A percentile compares a stretch with the other conserved stretches of the same genome.
These are phyloP conservation scores for Quercus dentata DNA, from an alignment of 306 rosid genomes.

Conservation along the genomic window DNA sequence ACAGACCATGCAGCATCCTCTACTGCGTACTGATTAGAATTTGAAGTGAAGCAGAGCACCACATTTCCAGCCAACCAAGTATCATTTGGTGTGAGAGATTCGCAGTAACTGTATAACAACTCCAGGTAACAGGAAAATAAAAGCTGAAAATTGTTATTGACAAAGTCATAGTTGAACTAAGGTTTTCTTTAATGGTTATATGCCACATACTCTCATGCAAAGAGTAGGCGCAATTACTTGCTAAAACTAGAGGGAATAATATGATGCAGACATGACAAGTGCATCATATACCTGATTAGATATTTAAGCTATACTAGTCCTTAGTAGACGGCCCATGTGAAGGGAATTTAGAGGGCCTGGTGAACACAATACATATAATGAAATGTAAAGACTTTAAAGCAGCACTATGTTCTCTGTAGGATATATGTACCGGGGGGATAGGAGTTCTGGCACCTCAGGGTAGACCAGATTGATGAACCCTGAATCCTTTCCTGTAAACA, in stretches of 20 bases:
- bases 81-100: constrained; percentile 17
- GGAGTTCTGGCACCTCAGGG: constrained; percentile 30
- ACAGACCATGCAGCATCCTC: constrained; percentile 15
- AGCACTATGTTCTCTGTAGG: neutral
- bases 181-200: neutral
- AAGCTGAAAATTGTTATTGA: neutral
- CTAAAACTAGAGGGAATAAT: neutral
- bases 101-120: constrained; percentile 23
- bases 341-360: neutral
- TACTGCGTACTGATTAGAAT: neutral
- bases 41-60: constrained; percentile 39
- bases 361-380: neutral
- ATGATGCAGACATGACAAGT: neutral
- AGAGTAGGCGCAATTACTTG: neutral
- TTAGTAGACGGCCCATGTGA: neutral
- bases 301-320: neutral
- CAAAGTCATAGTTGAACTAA: neutral
- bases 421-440: constrained; percentile 30
- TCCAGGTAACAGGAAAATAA: neutral
- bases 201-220: neutral
- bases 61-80: constrained; percentile 30
- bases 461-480: constrained; percentile 35
- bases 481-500: constrained; percentile 26
- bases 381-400: neutral
- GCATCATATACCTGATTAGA: neutral